These are phyloP conservation scores for Neurospora tetraspora DNA, from an alignment of 495 filamentous ascomycete genomes.

Conservation along the genomic window DNA sequence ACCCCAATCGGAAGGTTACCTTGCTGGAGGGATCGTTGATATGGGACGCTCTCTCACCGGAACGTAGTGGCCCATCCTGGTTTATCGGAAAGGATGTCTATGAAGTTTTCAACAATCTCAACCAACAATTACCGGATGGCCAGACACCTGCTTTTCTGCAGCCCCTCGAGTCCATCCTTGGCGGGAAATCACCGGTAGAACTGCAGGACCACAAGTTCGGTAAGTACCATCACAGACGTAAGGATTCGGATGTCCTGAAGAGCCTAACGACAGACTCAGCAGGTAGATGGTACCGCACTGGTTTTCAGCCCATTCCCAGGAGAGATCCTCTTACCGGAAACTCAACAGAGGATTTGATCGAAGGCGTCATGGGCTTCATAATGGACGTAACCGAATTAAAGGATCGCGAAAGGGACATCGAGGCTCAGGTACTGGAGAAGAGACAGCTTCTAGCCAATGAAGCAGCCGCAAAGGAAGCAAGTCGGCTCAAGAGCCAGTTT, in stretches of 20 bases:
- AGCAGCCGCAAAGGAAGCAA: constrained; percentile 58
- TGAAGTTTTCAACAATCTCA: constrained; percentile 41
- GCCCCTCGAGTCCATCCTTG: constrained; percentile 48
- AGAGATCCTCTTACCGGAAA: constrained; percentile 36
- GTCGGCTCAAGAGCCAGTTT: constrained; percentile 58
- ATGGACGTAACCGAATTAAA: constrained; percentile 62
- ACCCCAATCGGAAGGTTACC: constrained; percentile 44
- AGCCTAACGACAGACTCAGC: constrained; percentile 18
- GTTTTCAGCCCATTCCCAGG: constrained; percentile 49
- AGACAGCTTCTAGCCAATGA: constrained; percentile 52
- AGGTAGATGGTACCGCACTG: constrained; percentile 53
- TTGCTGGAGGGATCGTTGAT: constrained; percentile 54
- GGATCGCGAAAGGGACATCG: constrained; percentile 44
- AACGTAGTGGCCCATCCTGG: constrained; percentile 15
- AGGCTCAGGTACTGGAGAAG: constrained; percentile 52
- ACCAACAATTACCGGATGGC: constrained; percentile 19
- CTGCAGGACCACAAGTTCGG: constrained; percentile 40
- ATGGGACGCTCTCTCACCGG: constrained; percentile 30
- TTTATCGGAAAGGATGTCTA: constrained; percentile 50
- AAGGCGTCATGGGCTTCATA: constrained; percentile 57
- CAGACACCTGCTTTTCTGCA: constrained; percentile 36
- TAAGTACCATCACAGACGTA: constrained; percentile 5
- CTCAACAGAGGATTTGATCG: constrained; percentile 37
- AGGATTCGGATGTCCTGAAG: not conserved
- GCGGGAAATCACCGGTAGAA: constrained; percentile 39